A percentile compares a stretch with the other conserved stretches of the same genome.
Evolutionary conservation across 176 grass and related monocot species (phyloP).

Genomic region (Avena atlantica): DNA sequence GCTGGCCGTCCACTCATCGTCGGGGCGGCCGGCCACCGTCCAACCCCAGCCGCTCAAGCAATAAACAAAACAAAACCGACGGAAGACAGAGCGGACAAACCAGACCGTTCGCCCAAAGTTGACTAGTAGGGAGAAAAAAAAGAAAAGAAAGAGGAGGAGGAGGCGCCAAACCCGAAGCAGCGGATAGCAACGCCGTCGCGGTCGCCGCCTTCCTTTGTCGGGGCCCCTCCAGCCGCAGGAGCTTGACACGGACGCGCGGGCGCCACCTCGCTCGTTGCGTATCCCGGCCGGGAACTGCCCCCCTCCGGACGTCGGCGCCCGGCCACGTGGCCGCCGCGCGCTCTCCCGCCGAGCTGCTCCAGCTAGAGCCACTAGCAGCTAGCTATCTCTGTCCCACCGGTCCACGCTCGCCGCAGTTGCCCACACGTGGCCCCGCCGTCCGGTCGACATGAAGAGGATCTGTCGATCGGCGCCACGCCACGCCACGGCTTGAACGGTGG

Average conservation of each 20-base stretch:
- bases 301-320: slow-evolving; percentile 1
- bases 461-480: background rate
- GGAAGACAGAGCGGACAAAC: background rate
- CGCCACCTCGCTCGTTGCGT: background rate
- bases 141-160: no score
- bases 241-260: slow-evolving; percentile 9
- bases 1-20: background rate
- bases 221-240: background rate
- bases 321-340: slow-evolving; percentile 38
- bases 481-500: background rate
- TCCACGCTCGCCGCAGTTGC: no score
- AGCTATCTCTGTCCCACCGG: no score
- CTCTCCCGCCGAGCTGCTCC: background rate
- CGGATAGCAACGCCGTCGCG: slow-evolving; percentile 52
- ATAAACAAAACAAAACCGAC: background rate
- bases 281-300: background rate
- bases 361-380: background rate
- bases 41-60: slow-evolving; percentile 37
- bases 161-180: background rate
- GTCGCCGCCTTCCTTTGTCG: slow-evolving; percentile 35
- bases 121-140: background rate
- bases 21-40: slow-evolving; percentile 33
- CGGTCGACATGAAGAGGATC: no score
- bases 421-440: no score
- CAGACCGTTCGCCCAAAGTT: background rate